A percentile compares a stretch with the other conserved stretches of the same genome.
These are phyloP conservation scores for Talaromyces sp. DNA, from an alignment of 2,329 filamentous ascomycete species.

Conservation along the genomic window DNA sequence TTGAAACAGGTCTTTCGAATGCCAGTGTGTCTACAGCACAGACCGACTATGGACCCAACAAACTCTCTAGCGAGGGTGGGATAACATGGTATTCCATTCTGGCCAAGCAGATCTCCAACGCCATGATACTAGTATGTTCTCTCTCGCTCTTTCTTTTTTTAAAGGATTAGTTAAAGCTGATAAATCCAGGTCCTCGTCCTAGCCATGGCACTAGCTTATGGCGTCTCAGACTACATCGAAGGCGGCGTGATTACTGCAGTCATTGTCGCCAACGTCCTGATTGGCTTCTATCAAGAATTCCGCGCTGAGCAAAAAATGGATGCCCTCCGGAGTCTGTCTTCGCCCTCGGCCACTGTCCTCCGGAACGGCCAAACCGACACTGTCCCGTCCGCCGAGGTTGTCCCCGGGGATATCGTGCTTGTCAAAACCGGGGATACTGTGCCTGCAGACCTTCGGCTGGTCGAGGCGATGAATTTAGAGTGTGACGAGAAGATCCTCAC, in stretches of 20 bases:
- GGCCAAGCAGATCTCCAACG: conserved; percentile 48
- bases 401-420: conserved; percentile 53
- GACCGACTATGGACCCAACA: conserved; percentile 46
- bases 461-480: conserved; percentile 63
- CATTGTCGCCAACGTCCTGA: conserved; percentile 52
- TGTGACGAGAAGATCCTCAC: conserved; percentile 63
- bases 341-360: conserved; percentile 51
- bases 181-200: conserved; percentile 60
- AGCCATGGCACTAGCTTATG: conserved; percentile 61
- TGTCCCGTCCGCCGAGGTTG: conserved; percentile 51
- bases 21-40: conserved; percentile 39
- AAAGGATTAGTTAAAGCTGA: background rate
- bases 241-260: conserved; percentile 55
- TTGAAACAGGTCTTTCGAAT: conserved; percentile 43
- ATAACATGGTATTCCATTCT: conserved; percentile 46
- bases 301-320: conserved; percentile 56
- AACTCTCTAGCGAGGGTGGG: conserved; percentile 41
- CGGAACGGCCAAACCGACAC: conserved; percentile 50
- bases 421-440: conserved; percentile 53
- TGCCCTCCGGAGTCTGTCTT: conserved; percentile 49
- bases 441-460: conserved; percentile 51
- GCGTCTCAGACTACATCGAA: conserved; percentile 52
- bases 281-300: conserved; percentile 57
- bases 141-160: background rate
- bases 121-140: conserved; percentile 46